A percentile compares a stretch with the other conserved stretches of the same genome.
phyloP scores from a whole-genome alignment of 1,139 yeast species.

The Geotrichum carabidarum region DNA sequence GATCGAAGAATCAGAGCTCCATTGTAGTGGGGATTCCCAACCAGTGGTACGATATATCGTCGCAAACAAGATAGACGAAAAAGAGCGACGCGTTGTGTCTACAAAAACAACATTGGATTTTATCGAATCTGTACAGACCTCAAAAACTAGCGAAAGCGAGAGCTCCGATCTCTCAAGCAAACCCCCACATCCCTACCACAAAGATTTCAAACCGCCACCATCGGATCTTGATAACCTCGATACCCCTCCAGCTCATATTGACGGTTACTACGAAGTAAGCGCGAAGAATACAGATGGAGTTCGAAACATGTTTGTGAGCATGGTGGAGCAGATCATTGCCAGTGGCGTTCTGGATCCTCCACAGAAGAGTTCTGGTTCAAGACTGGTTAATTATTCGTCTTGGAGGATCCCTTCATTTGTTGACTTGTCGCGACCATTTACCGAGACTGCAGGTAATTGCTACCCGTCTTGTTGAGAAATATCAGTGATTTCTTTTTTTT shows the following conservation, averaged over 20 bases:
- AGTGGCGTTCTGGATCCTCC: slow-evolving; percentile 15
- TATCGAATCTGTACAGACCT: slow-evolving; percentile 10
- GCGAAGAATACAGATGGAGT: slow-evolving; percentile 19
- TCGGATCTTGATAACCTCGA: slow-evolving; percentile 16
- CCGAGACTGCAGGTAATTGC: slow-evolving; percentile 16
- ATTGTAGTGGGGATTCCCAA: slow-evolving; percentile 11
- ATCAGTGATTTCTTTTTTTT: background rate
- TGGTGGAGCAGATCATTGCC: slow-evolving; percentile 18
- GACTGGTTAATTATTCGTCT: slow-evolving; percentile 2
- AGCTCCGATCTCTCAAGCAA: slow-evolving; percentile 24
- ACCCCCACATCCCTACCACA: slow-evolving; percentile 11
- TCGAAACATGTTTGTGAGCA: slow-evolving; percentile 18
- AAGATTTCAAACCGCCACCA: slow-evolving; percentile 3
- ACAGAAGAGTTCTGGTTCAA: slow-evolving; percentile 1
- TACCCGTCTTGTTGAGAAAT: slow-evolving; percentile 11
- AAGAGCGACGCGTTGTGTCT: slow-evolving; percentile 23
- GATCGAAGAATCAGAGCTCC: slow-evolving; percentile 21
- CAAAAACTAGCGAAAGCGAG: slow-evolving; percentile 30
- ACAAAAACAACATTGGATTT: slow-evolving; percentile 12
- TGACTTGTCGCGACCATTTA: slow-evolving; percentile 23
- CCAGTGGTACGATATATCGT: slow-evolving; percentile 39
- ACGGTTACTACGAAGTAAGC: slow-evolving; percentile 36
- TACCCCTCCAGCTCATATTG: slow-evolving; percentile 27
- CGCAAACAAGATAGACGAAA: slow-evolving; percentile 43
- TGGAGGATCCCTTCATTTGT: slow-evolving; percentile 22